Conservation (phyloP, 805 yeast genomes). For the Wickerhamiella qilinensis region DNA sequence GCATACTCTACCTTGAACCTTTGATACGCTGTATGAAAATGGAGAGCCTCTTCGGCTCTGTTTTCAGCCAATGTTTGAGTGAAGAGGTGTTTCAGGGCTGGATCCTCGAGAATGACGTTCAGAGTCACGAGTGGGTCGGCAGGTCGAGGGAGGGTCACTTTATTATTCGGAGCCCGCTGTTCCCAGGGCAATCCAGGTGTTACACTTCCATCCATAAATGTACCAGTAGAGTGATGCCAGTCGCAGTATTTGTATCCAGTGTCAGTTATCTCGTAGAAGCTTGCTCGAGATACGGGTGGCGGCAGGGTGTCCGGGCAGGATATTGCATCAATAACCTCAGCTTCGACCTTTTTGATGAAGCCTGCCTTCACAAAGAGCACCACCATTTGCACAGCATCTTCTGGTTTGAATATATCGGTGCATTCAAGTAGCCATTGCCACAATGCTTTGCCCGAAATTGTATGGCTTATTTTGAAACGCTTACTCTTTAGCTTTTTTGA, state of each 20-base stretch:
- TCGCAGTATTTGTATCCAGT: no score
- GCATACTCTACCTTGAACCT: no score
- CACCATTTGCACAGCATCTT: conserved; percentile 12
- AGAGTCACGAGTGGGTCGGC: no score
- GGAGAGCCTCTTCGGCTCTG: no score
- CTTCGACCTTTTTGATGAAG: conserved; percentile 8
- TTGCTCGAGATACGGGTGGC: conserved; percentile 1
- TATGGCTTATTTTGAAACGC: conserved; percentile 22
- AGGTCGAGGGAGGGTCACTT: no score
- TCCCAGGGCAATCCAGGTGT: no score
- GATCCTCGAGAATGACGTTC: neutral
- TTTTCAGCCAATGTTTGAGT: no score
- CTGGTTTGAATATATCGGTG: conserved; percentile 42
- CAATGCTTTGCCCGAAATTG: conserved; percentile 59
- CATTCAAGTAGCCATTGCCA: conserved; percentile 87
- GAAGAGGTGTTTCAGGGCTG: neutral
- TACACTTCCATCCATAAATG: no score
- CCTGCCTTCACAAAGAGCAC: conserved; percentile 21
- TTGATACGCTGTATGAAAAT: no score
- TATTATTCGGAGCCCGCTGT: no score
- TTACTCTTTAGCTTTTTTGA: conserved; percentile 8
- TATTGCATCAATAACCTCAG: conserved; percentile 4
- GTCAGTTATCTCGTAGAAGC: conserved; percentile 9
- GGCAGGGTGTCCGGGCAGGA: conserved; percentile 2
- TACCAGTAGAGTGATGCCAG: no score